Evolutionary conservation across 225 moss, liverwort and hornwort genomes (phyloP).

Genomic region (Antitrichia curtipendula): DNA sequence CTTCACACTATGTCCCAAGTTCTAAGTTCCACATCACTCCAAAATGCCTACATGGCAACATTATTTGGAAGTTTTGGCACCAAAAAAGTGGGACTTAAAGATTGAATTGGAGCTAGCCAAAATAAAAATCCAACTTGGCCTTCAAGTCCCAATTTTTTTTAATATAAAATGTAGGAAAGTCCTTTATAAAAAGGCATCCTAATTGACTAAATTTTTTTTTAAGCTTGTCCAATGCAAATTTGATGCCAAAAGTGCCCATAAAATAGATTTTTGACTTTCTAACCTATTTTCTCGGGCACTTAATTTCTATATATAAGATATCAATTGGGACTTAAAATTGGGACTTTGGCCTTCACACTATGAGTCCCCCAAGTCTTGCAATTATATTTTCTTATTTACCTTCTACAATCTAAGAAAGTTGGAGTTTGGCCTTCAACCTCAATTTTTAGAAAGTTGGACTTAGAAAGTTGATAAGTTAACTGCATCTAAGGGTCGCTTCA

Average conservation of each 20-base stretch:
- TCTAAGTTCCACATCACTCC: too few species aligned
- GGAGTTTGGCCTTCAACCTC: too few species aligned
- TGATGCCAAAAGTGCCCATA: not conserved
- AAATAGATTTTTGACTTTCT: not conserved
- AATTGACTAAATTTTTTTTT: rapidly evolving
- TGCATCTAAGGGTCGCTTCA: too few species aligned
- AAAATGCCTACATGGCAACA: not conserved
- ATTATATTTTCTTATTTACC: not conserved
- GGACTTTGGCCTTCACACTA: not conserved
- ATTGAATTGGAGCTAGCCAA: not conserved
- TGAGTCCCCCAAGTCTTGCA: too few species aligned
- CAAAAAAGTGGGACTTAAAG: not conserved
- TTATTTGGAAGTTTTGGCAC: not conserved
- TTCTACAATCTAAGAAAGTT: not conserved
- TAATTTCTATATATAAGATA: not conserved
- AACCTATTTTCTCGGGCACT: rapidly evolving
- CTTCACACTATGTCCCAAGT: too few species aligned
- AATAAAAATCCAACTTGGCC: rapidly evolving
- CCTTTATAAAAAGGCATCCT: not conserved
- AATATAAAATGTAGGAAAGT: not conserved
- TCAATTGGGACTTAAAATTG: not conserved
- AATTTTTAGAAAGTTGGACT: too few species aligned
- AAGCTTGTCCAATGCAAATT: not conserved
- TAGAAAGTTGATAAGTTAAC: too few species aligned
- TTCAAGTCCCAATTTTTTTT: not conserved